These are phyloP conservation scores for Noccaea caerulescens DNA, from an alignment of 345 rosid genomes.

Conservation along the genomic window DNA sequence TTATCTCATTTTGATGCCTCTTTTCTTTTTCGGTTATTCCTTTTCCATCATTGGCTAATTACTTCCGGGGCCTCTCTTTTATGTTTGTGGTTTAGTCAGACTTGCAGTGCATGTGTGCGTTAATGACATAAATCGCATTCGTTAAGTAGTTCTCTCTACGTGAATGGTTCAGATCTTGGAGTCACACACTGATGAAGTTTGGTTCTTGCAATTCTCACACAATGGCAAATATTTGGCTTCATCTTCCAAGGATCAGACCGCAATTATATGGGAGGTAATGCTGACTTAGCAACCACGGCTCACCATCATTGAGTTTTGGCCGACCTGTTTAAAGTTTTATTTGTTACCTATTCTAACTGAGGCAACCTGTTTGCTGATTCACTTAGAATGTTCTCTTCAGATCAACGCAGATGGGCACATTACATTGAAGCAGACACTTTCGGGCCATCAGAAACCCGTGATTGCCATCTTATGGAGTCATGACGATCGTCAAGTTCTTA, in stretches of 20 bases:
- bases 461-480: conserved; percentile 67
- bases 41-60: conserved; percentile 31
- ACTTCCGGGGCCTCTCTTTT: conserved; percentile 25
- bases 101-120: conserved; percentile 38
- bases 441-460: conserved; percentile 62
- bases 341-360: conserved; percentile 10
- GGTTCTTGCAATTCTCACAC: conserved; percentile 78
- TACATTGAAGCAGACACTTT: conserved; percentile 55
- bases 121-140: conserved; percentile 38
- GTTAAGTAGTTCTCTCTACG: conserved; percentile 41
- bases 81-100: conserved; percentile 42
- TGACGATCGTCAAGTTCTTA: conserved; percentile 63
- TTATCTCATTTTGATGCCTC: conserved; percentile 26
- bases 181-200: conserved; percentile 72
- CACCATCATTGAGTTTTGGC: conserved; percentile 8
- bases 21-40: conserved; percentile 21
- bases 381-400: conserved; percentile 41
- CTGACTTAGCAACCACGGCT: conserved; percentile 13
- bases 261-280: conserved; percentile 76
- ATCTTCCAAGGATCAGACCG: conserved; percentile 62
- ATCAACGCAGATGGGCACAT: conserved; percentile 51
- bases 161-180: conserved; percentile 62
- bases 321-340: conserved; percentile 3
- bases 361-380: conserved; percentile 29
- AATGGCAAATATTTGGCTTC: conserved; percentile 75